phyloP scores from a whole-genome alignment of 768 basidiomycete species.

The Stropharia rugosoannulata region DNA sequence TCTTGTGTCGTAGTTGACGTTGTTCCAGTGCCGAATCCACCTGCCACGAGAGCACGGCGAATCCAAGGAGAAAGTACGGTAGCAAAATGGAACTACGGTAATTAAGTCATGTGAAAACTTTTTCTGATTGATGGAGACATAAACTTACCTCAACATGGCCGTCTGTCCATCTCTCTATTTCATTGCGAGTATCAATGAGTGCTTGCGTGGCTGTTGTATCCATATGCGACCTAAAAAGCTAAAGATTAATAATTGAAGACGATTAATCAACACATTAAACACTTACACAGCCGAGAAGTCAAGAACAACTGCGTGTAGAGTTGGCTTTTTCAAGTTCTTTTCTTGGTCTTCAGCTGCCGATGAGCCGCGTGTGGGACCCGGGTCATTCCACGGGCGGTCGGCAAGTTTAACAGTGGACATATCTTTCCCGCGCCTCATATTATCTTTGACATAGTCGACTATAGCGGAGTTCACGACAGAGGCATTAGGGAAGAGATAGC shows the following conservation, averaged over 20 bases:
- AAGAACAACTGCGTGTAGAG: constrained; percentile 82
- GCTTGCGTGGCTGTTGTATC: constrained; percentile 93
- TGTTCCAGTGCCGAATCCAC: constrained; percentile 83
- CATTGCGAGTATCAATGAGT: constrained; percentile 82
- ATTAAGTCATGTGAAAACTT: background rate
- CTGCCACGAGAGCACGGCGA: constrained; percentile 82
- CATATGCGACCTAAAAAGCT: constrained; percentile 63
- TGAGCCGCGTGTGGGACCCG: constrained; percentile 55
- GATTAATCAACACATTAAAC: background rate
- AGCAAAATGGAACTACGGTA: constrained; percentile 85
- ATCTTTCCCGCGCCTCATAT: constrained; percentile 77
- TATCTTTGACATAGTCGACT: constrained; percentile 77
- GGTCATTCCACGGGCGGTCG: constrained; percentile 95
- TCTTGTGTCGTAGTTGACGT: constrained; percentile 46
- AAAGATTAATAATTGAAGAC: background rate
- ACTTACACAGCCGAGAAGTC: constrained; percentile 85
- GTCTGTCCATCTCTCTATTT: constrained; percentile 88
- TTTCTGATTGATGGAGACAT: background rate
- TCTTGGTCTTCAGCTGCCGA: constrained; percentile 39
- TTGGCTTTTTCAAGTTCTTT: constrained; percentile 56
- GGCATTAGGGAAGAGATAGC: constrained; percentile 82
- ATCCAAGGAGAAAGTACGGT: constrained; percentile 93
- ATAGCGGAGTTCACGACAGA: constrained; percentile 67
- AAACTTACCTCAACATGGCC: constrained; percentile 63
- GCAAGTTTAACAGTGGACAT: constrained; percentile 56